Percentiles rank a stretch among this genome's conserved stretches.
Conservation (phyloP, 345 rosid species). For the Excoecaria cochinchinensis region DNA sequence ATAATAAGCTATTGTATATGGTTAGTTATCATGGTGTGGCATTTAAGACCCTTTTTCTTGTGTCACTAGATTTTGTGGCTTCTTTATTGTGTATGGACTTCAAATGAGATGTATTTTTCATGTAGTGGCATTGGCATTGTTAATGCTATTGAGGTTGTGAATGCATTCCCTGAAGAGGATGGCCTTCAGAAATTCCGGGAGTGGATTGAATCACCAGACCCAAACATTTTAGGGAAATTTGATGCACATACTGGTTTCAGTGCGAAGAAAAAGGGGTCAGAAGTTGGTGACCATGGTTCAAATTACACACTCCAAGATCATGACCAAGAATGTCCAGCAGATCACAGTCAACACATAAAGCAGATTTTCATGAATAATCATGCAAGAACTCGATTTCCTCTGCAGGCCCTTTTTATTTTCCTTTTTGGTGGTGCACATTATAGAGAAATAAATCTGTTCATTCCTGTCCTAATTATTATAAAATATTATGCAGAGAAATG, state of each 20-base stretch:
- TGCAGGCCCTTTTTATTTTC: conserved; percentile 5
- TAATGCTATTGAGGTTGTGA: conserved; percentile 91
- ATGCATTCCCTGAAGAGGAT: conserved; percentile 90
- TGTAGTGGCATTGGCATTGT: conserved; percentile 98
- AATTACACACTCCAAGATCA: conserved; percentile 25
- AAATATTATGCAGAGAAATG: conserved; percentile 66
- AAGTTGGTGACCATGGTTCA: conserved; percentile 29
- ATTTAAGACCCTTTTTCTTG: background rate
- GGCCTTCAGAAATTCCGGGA: conserved; percentile 85
- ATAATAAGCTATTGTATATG: background rate
- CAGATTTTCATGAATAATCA: conserved; percentile 83
- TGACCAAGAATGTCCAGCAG: conserved; percentile 30
- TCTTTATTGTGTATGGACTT: conserved; percentile 17
- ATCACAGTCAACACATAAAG: conserved; percentile 45
- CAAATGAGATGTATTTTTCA: conserved; percentile 16
- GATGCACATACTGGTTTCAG: conserved; percentile 36
- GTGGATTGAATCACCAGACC: conserved; percentile 99
- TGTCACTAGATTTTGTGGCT: conserved; percentile 12
- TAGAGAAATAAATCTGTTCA: conserved; percentile 5
- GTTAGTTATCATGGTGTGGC: background rate
- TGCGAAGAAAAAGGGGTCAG: conserved; percentile 46
- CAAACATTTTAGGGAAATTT: conserved; percentile 69
- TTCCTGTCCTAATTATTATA: conserved; percentile 2
- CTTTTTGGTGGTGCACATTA: background rate
- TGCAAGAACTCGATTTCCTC: conserved; percentile 39